These are phyloP conservation scores for Solanum bukasovii DNA, from an alignment of 257 asterid species.

Conservation along the genomic window DNA sequence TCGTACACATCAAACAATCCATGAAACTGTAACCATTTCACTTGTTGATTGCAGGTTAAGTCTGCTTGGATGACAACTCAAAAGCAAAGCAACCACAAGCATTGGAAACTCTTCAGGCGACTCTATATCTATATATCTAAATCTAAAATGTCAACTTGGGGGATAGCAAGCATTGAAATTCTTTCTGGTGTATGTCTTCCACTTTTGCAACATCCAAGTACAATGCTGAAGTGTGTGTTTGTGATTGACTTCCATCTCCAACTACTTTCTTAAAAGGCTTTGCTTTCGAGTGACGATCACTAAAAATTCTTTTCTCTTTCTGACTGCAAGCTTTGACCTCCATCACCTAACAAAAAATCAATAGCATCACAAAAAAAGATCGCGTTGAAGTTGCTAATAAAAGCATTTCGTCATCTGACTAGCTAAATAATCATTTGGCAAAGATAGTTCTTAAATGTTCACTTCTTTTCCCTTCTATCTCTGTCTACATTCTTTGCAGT, in stretches of 20 bases:
- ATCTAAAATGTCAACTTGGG: too few species aligned
- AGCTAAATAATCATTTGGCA: neutral
- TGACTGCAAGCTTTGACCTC: conserved; percentile 15
- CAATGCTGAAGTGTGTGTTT: too few species aligned
- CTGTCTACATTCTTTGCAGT: neutral
- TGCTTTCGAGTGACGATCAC: conserved; percentile 12
- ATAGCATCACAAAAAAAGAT: neutral
- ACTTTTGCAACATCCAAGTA: too few species aligned
- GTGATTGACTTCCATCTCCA: neutral
- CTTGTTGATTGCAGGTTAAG: neutral
- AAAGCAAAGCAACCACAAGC: neutral
- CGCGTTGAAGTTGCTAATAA: neutral
- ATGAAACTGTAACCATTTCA: neutral
- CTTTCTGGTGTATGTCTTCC: too few species aligned
- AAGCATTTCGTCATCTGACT: neutral
- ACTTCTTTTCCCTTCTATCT: neutral
- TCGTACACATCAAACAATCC: neutral
- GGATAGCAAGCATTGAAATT: too few species aligned
- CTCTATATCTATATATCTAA: too few species aligned
- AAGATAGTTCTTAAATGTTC: neutral
- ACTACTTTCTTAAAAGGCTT: conserved; percentile 19
- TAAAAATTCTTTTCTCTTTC: conserved; percentile 16
- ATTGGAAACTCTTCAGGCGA: too few species aligned
- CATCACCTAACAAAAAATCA: conserved; percentile 27
- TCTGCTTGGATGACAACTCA: neutral